Conservation (phyloP, 1,284 basidiomycete species). For the Laetiporus sulphureus region DNA sequence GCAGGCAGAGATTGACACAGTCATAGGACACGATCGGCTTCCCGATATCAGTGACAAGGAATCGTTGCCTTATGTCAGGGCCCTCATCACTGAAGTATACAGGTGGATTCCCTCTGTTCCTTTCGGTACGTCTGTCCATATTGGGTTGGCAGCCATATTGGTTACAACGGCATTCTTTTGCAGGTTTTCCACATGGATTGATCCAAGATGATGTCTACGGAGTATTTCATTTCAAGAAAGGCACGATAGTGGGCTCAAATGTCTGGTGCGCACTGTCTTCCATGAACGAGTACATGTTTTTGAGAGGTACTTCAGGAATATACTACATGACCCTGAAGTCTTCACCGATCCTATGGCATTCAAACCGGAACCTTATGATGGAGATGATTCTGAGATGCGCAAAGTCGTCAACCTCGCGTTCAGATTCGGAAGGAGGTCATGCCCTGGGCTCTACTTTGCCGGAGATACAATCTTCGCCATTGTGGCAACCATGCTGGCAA, state of each 20-base stretch:
- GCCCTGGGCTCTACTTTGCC: slow-evolving; percentile 6
- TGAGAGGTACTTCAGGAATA: too few relatives aligned
- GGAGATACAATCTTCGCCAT: slow-evolving; percentile 5
- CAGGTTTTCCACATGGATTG: slow-evolving; percentile 20
- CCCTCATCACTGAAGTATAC: slow-evolving; percentile 23
- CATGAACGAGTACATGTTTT: too few relatives aligned
- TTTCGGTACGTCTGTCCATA: slow-evolving; percentile 17
- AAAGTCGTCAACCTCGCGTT: slow-evolving; percentile 18
- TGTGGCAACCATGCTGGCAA: background rate
- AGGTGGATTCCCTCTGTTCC: slow-evolving; percentile 24
- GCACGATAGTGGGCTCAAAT: slow-evolving; percentile 21
- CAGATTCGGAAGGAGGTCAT: slow-evolving; percentile 22
- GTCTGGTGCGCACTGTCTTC: too few relatives aligned
- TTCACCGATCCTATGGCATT: slow-evolving; percentile 24
- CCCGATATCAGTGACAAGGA: slow-evolving; percentile 24
- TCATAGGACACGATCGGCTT: slow-evolving; percentile 22
- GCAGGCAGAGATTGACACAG: slow-evolving; percentile 25
- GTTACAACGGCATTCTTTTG: too few relatives aligned
- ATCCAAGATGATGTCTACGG: slow-evolving; percentile 23
- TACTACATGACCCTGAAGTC: slow-evolving; percentile 22
- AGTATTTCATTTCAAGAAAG: slow-evolving; percentile 23
- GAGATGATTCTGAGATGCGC: slow-evolving; percentile 8
- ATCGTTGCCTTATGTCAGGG: slow-evolving; percentile 24
- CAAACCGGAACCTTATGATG: slow-evolving; percentile 24
- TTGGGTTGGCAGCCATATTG: too few relatives aligned